These are phyloP conservation scores for Suhomyces sp. DNA, from an alignment of 805 yeast genomes.

Conservation along the genomic window DNA sequence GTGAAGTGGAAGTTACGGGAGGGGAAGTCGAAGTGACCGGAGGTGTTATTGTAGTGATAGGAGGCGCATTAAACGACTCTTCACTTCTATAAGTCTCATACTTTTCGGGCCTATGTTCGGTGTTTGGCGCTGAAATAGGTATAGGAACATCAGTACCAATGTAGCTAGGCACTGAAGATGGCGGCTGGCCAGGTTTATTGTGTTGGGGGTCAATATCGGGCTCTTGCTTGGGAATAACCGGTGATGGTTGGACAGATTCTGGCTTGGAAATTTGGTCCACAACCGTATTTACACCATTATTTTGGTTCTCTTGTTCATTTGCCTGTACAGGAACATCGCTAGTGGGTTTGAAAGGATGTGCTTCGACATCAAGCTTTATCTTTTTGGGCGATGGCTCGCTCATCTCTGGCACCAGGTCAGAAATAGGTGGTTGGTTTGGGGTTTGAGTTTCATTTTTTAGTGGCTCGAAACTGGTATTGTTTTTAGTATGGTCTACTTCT, in stretches of 20 bases:
- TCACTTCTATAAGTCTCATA: background rate
- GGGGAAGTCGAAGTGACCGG: background rate
- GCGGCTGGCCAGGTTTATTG: background rate
- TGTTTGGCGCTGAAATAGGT: background rate
- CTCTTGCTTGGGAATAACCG: background rate
- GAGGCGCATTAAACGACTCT: background rate
- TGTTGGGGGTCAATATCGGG: background rate
- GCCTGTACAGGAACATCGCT: background rate
- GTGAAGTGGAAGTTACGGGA: background rate
- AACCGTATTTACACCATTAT: background rate
- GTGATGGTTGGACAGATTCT: background rate
- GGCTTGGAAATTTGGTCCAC: background rate
- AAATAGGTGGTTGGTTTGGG: background rate
- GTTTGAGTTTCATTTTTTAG: background rate
- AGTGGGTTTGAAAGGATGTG: background rate
- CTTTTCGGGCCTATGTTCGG: background rate
- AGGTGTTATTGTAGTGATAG: background rate
- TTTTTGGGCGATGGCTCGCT: constrained; percentile 1
- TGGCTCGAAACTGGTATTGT: background rate
- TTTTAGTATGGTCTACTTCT: background rate
- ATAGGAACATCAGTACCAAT: background rate
- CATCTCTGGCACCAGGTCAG: background rate
- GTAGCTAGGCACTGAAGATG: background rate
- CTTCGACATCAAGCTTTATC: background rate
- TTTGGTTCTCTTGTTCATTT: background rate